Conservation (phyloP, 2,329 filamentous ascomycete species). For the Curvularia lunata region DNA sequence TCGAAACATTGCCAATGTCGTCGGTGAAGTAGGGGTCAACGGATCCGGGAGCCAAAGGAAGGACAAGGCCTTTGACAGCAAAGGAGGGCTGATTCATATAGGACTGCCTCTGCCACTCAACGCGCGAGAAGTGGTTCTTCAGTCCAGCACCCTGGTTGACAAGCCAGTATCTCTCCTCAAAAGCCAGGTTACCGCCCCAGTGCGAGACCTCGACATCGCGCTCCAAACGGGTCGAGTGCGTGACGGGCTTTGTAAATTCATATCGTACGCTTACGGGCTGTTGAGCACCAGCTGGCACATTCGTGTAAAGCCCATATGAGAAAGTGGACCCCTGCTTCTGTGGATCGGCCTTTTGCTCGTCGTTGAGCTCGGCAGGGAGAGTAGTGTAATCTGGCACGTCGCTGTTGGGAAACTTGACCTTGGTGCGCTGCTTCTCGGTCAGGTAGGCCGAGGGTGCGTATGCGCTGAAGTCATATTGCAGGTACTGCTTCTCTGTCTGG, state of each 20-base stretch:
- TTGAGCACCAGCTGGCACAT: slow-evolving; percentile 76
- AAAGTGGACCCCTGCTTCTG: slow-evolving; percentile 84
- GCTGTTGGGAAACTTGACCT: slow-evolving; percentile 82
- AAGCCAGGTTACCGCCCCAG: slow-evolving; percentile 96
- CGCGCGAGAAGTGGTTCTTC: slow-evolving; percentile 59
- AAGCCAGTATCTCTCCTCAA: slow-evolving; percentile 91
- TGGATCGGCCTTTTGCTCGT: slow-evolving; percentile 69
- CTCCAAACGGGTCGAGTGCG: slow-evolving; percentile 78
- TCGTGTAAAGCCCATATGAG: slow-evolving; percentile 87
- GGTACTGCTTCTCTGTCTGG: slow-evolving; percentile 87
- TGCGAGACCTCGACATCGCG: slow-evolving; percentile 95
- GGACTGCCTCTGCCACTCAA: slow-evolving; percentile 55
- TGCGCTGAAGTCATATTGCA: slow-evolving; percentile 83
- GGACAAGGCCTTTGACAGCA: slow-evolving; percentile 80
- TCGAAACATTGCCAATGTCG: slow-evolving; percentile 95
- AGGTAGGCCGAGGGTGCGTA: slow-evolving; percentile 84
- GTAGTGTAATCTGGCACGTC: slow-evolving; percentile 86
- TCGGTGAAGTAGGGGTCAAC: slow-evolving; percentile 93
- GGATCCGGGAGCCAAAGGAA: slow-evolving; percentile 80
- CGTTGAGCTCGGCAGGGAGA: slow-evolving; percentile 64
- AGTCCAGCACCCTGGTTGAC: slow-evolving; percentile 82
- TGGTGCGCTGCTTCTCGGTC: slow-evolving; percentile 94
- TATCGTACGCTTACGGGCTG: slow-evolving; percentile 82
- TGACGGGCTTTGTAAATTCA: slow-evolving; percentile 92
- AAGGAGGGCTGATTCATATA: slow-evolving; percentile 79